Evolutionary conservation across 768 basidiomycete species (phyloP).

Genomic region (Pisolithus tinctorius): DNA sequence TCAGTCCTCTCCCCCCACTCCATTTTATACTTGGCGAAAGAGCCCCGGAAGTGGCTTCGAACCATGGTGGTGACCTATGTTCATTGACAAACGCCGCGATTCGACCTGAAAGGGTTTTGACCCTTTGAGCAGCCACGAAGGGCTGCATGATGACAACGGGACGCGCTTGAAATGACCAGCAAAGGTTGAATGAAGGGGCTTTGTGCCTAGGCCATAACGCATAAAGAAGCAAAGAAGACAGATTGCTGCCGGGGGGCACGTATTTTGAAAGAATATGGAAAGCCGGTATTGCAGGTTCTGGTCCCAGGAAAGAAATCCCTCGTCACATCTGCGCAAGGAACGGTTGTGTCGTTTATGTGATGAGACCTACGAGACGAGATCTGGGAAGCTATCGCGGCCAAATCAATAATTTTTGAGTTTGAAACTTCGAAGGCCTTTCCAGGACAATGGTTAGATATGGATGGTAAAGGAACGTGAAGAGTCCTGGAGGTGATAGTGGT

Average conservation of each 20-base stretch:
- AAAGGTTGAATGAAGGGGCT: conserved; percentile 16
- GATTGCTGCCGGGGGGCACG: conserved; percentile 6
- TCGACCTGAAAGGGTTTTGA: conserved; percentile 12
- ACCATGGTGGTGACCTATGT: conserved; percentile 7
- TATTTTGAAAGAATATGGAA: conserved; percentile 5
- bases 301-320: conserved; percentile 9
- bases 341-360: conserved; percentile 11
- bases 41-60: conserved; percentile 15
- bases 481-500: no score
- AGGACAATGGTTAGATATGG: no score
- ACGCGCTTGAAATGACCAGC: conserved; percentile 17
- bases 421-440: not conserved
- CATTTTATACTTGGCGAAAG: conserved; percentile 22
- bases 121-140: conserved; percentile 12
- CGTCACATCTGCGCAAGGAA: conserved; percentile 9
- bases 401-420: not conserved
- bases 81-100: conserved; percentile 1
- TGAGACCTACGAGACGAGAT: conserved; percentile 9
- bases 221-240: conserved; percentile 22
- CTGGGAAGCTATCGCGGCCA: not conserved
- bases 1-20: not conserved
- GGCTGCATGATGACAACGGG: conserved; percentile 10
- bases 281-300: conserved; percentile 6
- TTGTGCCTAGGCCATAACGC: conserved; percentile 21
- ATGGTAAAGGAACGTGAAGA: no score